Base-by-base conservation (phyloP, 768 basidiomycete species). In the Lanmaoa pseudosensibilis region DNA sequence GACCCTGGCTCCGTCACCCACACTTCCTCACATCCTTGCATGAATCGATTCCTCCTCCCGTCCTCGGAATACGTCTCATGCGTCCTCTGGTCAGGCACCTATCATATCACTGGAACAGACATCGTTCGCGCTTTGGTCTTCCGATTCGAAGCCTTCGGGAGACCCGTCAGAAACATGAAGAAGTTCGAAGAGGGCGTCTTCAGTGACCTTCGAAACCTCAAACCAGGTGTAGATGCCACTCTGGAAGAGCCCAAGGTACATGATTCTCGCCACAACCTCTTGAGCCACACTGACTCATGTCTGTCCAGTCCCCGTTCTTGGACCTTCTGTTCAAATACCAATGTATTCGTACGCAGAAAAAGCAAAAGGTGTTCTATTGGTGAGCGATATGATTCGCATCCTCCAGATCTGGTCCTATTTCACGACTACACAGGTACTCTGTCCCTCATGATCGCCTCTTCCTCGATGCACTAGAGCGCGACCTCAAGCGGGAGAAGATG, bases 281-380 rank as follows among this genome's bases (percentile, higher is more conserved):
- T 47, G 13, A 30, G 33, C 16, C n/a, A 40, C 52, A 23, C 23
- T 23, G 13, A 40, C 52, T 44, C 41, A 60, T 23, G 21, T 30
- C 41, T 12, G 25, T 56, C 15, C 66, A 96, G 94, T 91, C 92
- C 45, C 88, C 90, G 0, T 95, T 98, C 75, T 79, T 98, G 18
- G 95, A 98, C 64, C 80, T 95, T 27, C 76, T 98, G 11, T 97
- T 97, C 84, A 94, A 95, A 72, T 94, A 91, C 65, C 93, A 95
- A 69, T 96, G 94, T 70, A 97, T 98, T 62, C 85, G 95, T 38
- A 98, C 95, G 1, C 95, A 98, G 72, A 98, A 97, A 81, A 98
- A 97, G 76, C 95, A 96, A 77, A 94, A 98, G 72, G 95, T 98
- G n/a, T 98, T 97, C 69, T 97, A 92, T 72, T 98, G 95, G 94